Conservation (phyloP, 768 basidiomycete species). For the Floccularia luteovirens region DNA sequence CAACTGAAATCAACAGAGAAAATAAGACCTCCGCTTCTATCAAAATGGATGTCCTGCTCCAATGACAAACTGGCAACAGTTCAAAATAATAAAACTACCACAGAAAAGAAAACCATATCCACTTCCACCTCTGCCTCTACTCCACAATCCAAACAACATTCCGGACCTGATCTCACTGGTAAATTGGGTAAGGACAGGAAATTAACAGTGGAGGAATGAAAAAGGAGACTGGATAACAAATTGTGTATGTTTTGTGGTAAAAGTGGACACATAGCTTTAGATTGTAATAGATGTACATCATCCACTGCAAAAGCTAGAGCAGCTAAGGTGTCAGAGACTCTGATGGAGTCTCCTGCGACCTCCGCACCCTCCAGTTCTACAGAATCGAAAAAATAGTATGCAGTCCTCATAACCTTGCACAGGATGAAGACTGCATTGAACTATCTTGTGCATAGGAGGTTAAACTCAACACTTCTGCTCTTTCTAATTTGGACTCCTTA, state of each 20-base stretch:
- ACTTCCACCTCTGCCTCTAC: background rate
- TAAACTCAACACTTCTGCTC: conserved; percentile 2
- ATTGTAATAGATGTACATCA: background rate
- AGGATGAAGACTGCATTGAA: conserved; percentile 2
- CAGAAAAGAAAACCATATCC: too few species aligned
- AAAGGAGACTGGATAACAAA: conserved; percentile 15
- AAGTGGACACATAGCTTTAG: background rate
- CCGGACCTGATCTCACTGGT: conserved; percentile 14
- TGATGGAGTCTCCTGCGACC: too few species aligned
- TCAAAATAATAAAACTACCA: too few species aligned
- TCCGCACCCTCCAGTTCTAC: background rate
- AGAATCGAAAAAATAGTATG: conserved; percentile 2
- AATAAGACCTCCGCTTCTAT: background rate
- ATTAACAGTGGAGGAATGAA: conserved; percentile 18
- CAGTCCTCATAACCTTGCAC: conserved; percentile 2
- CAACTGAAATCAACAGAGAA: background rate
- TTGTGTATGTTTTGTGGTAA: conserved; percentile 17
- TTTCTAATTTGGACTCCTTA: background rate
- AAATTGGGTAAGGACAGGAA: conserved; percentile 23
- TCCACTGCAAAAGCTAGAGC: background rate
- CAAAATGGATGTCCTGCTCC: background rate
- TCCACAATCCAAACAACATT: conserved; percentile 1
- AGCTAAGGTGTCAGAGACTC: too few species aligned
- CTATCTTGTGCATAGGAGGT: conserved; percentile 1
- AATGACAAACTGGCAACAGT: background rate